Evolutionary conservation across 805 yeast species (phyloP), one percentile per base, ranked within the genome.

Genomic region (Kodamaea sagamina): DNA sequence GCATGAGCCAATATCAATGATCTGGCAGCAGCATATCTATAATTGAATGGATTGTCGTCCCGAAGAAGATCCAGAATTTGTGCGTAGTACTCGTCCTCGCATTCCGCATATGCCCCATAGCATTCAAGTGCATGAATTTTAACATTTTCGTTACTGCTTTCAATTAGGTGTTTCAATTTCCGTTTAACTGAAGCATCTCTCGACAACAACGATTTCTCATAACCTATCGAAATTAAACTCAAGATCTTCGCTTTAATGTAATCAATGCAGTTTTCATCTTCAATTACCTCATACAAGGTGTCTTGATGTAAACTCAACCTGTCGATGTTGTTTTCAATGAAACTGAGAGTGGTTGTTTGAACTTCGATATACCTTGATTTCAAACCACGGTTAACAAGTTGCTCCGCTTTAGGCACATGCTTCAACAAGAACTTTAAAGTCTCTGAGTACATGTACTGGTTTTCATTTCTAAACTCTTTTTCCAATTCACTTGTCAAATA

Each of bases 1-100:
- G 41, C 44, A 6, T 49, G 39, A n/a, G 56, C 39, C 6, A 47
- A 16, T 18, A 60, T 47, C 4, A 77, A 50, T 0, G 85, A 74
- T 2, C 54, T 58, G 28, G 76, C 55, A 0, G 81, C 71, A 0
- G 82, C 61, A n/a, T 59, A 40, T 39, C 86, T 65, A 16, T 71
- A 56, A 8, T 73, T 62, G 35, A 59, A 64, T n/a, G 80, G 78
- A 13, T 61, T 57, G 4, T 64, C 69, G 32, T 79, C 86, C 13
- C 60, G 48, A 7, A 70, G 44, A 43, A 60, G 63, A 24, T 50
- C 38, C 6, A 40, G 36, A 2, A 75, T 51, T 8, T 6, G 59
- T n/a, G 10, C 35, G 27, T 6, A 1, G 28, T 34, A 28, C 4
- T 26, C 35, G 6, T 39, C 38, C n/a, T 41, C 19, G 3, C 61